Conservation (phyloP, 2,329 filamentous ascomycete species). For the Stagonosporopsis vannaccii region DNA sequence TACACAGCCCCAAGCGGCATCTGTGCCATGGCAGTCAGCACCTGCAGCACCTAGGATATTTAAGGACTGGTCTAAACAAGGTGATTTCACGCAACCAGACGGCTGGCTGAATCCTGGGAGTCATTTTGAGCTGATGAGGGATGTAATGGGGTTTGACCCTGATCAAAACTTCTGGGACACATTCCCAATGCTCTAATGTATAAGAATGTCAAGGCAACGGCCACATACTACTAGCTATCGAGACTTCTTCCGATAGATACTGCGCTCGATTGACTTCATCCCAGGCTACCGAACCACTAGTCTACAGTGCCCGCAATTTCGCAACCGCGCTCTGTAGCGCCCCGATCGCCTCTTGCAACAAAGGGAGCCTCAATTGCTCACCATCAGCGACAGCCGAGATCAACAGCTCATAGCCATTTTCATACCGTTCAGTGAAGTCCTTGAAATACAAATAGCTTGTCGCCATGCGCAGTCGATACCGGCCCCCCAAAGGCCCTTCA, state of each 20-base stretch:
- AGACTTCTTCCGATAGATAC: too few relatives aligned
- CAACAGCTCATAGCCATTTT: neutral
- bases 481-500: neutral
- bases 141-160: slow-evolving; percentile 6
- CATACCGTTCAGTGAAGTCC: neutral
- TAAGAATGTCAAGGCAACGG: too few relatives aligned
- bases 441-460: slow-evolving; percentile 13
- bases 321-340: neutral
- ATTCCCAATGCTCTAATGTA: neutral
- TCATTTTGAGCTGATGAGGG: slow-evolving; percentile 4
- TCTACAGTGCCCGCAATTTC: neutral
- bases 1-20: neutral
- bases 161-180: slow-evolving; percentile 7
- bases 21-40: neutral
- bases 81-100: neutral
- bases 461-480: slow-evolving; percentile 8
- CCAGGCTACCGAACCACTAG: too few relatives aligned
- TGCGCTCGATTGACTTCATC: too few relatives aligned
- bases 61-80: neutral
- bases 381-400: too few relatives aligned
- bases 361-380: neutral
- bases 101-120: neutral
- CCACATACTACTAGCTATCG: too few relatives aligned
- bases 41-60: neutral
- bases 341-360: neutral